phyloP scores from a whole-genome alignment of 805 yeast species.

The Hanseniaspora occidentalis region DNA sequence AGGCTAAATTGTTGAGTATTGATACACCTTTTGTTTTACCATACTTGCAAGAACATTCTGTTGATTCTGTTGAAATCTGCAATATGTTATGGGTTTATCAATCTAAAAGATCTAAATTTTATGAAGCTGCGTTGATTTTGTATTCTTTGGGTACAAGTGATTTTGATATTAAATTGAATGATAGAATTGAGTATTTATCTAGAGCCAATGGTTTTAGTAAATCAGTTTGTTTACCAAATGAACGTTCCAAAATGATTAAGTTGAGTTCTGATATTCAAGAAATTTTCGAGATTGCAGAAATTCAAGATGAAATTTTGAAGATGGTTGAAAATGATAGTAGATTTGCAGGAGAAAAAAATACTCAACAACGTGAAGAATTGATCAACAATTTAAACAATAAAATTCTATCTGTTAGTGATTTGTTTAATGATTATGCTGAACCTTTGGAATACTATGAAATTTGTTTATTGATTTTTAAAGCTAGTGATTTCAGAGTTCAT shows the following conservation, averaged over 20 bases:
- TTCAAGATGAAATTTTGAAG: slow-evolving; percentile 46
- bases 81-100: slow-evolving; percentile 82
- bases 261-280: slow-evolving; percentile 62
- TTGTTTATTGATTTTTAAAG: slow-evolving; percentile 63
- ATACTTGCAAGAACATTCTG: slow-evolving; percentile 52
- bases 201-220: slow-evolving; percentile 90
- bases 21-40: slow-evolving; percentile 72
- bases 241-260: slow-evolving; percentile 65
- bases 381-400: slow-evolving; percentile 43
- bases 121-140: slow-evolving; percentile 73
- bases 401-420: slow-evolving; percentile 59
- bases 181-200: slow-evolving; percentile 78
- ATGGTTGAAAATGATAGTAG: slow-evolving; percentile 41
- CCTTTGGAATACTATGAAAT: slow-evolving; percentile 81
- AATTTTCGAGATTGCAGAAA: slow-evolving; percentile 71
- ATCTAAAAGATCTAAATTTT: slow-evolving; percentile 67
- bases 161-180: slow-evolving; percentile 52
- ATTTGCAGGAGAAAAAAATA: slow-evolving; percentile 23
- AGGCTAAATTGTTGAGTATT: slow-evolving; percentile 64
- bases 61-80: slow-evolving; percentile 50
- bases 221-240: slow-evolving; percentile 64
- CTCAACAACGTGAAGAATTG: slow-evolving; percentile 34
- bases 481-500: slow-evolving; percentile 72
- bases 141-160: slow-evolving; percentile 64
- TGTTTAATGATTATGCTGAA: slow-evolving; percentile 77